Base-by-base conservation (phyloP, 768 basidiomycete genomes). In the Lentinula detonsa region DNA sequence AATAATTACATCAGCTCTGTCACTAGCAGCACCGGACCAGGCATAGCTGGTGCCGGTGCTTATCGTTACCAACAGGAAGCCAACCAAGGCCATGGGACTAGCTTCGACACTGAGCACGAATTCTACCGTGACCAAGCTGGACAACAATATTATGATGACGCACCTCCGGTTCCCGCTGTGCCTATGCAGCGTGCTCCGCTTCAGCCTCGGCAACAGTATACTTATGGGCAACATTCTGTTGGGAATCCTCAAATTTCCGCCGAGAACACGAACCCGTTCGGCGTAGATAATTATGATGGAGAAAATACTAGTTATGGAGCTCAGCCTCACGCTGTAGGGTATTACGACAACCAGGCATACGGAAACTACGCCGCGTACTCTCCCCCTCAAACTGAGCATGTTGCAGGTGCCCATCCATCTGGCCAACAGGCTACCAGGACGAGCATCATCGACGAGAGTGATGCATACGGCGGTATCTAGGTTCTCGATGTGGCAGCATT, bases 1-100 rank as follows among this genome's bases (percentile, higher is more conserved):
- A 60, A 60, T 39, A 60, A 51, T 23, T 59, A 34, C 45, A 42
- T 39, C 37, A 28, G n/a, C 49, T 60, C 59, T 35, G 37, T 52
- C 50, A 49, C 49, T 1, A 60, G 59, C 16, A 60, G 3, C 8
- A 52, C 50, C 23, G 31, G 46, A 5, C 49, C 59, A 40, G 59
- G 59, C 4, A 51, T 60, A 49, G 59, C 59, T 43, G 59, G 59
- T 39, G 50, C 59, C 8, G 59, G 59, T 51, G 59, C 59, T 31
- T 60, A 51, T 37, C 48, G 50, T 15, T 39, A 40, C 49, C 59
- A 60, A 34, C 18, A 60, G 40, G 35, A 39, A 8, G 40, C 1
- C 33, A 35, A 43, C 35, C 34, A 35, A 56, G 55, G 28, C 40
- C 37, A 56, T 11, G 34, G 21, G 15, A 15, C 18, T 13, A 39